A percentile compares a stretch with the other conserved stretches of the same genome.
Evolutionary conservation across 2,329 filamentous ascomycete genomes (phyloP).

Genomic region (Venturia aucupariae): DNA sequence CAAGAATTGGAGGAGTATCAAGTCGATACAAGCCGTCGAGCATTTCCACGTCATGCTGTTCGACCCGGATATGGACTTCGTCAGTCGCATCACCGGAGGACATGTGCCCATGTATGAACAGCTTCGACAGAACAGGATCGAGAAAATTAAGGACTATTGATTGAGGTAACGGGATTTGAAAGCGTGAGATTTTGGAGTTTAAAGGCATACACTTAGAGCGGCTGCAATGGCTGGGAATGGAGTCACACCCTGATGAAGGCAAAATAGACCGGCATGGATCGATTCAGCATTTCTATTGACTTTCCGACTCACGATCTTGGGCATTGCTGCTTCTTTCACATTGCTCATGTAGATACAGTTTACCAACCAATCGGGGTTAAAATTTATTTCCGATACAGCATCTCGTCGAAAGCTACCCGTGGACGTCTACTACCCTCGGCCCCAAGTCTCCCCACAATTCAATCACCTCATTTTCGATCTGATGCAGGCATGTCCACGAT

Average conservation of each 20-base stretch:
- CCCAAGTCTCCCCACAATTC: background rate
- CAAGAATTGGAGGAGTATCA: slow-evolving; percentile 80
- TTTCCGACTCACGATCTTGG: background rate
- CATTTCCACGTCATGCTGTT: slow-evolving; percentile 94
- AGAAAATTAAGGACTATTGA: background rate
- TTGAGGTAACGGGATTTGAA: background rate
- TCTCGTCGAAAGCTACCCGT: background rate
- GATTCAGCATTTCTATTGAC: background rate
- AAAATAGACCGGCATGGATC: background rate
- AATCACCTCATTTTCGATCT: slow-evolving; percentile 2
- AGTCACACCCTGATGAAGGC: background rate
- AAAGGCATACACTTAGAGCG: background rate
- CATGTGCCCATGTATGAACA: slow-evolving; percentile 44
- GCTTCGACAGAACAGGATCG: background rate
- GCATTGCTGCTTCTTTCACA: too few species aligned
- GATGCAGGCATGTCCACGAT: background rate
- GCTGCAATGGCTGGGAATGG: background rate
- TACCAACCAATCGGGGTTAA: background rate
- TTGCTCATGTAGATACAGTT: background rate
- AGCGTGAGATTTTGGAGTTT: background rate
- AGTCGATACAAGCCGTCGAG: slow-evolving; percentile 78
- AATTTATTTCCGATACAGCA: background rate
- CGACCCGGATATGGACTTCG: slow-evolving; percentile 60
- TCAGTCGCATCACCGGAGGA: slow-evolving; percentile 61
- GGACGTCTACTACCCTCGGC: background rate